Conservation (phyloP, 2,329 filamentous ascomycete species). For the Colletotrichum sublineola region DNA sequence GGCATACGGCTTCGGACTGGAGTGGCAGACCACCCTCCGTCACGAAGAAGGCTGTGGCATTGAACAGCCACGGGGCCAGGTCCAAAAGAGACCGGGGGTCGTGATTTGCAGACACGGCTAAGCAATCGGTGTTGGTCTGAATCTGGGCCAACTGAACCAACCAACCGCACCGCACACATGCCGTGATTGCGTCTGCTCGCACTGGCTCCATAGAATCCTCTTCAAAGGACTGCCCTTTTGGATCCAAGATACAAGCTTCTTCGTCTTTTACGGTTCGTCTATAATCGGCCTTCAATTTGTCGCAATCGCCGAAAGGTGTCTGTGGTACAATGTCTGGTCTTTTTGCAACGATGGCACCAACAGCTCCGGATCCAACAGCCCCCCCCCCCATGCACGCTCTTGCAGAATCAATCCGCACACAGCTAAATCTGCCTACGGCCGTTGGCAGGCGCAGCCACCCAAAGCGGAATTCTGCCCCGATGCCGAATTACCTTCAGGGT, state of each 20-base stretch:
- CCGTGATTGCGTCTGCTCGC: not conserved
- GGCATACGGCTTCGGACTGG: not conserved
- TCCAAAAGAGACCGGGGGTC: not conserved
- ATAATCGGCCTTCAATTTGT: not conserved
- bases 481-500: not conserved
- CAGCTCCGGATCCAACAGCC: not conserved
- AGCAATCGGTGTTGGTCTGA: not conserved
- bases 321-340: not conserved
- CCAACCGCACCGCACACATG: not conserved
- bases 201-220: not conserved
- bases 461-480: not conserved
- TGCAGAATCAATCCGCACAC: not conserved
- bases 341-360: not conserved
- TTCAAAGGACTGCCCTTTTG: not conserved
- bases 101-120: not conserved
- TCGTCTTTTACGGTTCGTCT: not conserved
- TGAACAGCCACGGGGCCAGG: not conserved
- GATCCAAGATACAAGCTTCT: not conserved
- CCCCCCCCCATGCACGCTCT: not conserved
- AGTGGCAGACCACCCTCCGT: conserved; percentile 6
- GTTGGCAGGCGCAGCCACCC: not conserved
- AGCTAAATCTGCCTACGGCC: not conserved
- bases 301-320: not conserved
- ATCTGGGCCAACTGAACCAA: not conserved
- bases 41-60: not conserved